Percentiles rank a stretch among this genome's conserved stretches.
These are phyloP conservation scores for Adansonia digitata DNA, from an alignment of 345 rosid species.

Conservation along the genomic window DNA sequence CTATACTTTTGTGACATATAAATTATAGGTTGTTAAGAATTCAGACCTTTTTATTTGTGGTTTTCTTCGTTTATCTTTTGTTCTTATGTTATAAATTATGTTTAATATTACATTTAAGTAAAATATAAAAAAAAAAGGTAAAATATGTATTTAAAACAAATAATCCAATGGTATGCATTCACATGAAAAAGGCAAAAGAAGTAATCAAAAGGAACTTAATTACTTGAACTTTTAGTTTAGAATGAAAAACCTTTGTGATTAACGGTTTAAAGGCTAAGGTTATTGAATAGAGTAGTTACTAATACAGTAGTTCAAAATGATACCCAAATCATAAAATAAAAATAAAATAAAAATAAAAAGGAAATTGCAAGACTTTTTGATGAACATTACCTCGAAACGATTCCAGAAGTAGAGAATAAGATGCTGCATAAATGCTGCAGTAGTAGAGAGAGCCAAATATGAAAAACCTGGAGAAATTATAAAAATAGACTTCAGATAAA, in stretches of 20 bases:
- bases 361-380: background rate
- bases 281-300: background rate
- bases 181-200: background rate
- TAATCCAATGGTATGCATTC: background rate
- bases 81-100: background rate
- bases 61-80: background rate
- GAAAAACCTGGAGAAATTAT: slow-evolving; percentile 65
- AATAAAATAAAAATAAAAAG: background rate
- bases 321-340: background rate
- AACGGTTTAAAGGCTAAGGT: background rate
- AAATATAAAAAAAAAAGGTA: background rate
- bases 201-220: background rate
- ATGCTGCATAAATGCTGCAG: slow-evolving; percentile 93
- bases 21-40: background rate
- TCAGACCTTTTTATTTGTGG: background rate
- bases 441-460: slow-evolving; percentile 77
- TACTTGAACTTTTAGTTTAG: background rate
- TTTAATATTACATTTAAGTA: background rate
- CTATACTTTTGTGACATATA: background rate
- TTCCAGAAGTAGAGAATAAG: slow-evolving; percentile 96
- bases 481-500: background rate
- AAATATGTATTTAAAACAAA: background rate
- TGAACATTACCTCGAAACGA: slow-evolving; percentile 73
- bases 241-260: background rate
- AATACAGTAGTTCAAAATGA: background rate